Conservation (phyloP, 441 rosid species). For the Eugenia klotzschiana region DNA sequence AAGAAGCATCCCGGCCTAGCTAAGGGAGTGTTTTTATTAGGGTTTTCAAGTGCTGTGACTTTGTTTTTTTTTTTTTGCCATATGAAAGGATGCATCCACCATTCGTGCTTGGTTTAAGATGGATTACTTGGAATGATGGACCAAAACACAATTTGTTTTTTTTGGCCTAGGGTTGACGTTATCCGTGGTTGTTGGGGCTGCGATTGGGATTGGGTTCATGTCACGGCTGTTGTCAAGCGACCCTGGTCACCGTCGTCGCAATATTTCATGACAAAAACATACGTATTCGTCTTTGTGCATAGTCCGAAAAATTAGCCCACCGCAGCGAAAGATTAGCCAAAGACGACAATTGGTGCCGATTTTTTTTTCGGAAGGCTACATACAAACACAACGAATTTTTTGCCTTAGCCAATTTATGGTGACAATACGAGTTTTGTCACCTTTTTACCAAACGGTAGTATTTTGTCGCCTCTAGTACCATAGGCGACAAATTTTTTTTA, state of each 20-base stretch:
- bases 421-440: no score
- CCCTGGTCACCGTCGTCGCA: fast-evolving
- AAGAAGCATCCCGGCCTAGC: background rate
- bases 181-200: fast-evolving
- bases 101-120: background rate
- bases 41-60: background rate
- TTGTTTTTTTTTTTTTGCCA: background rate
- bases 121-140: background rate
- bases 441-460: no score
- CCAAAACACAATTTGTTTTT: background rate
- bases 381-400: no score
- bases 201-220: background rate
- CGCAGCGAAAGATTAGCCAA: no score
- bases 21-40: background rate
- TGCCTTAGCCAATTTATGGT: no score
- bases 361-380: no score
- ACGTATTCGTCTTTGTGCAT: no score
- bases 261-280: background rate
- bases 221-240: background rate
- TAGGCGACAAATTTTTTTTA: no score
- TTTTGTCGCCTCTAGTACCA: no score
- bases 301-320: no score
- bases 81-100: background rate
- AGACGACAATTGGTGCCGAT: no score
- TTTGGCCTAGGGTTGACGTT: background rate